phyloP scores from a whole-genome alignment of 148 eudicot species.

The Rhododendron williamsianum region DNA sequence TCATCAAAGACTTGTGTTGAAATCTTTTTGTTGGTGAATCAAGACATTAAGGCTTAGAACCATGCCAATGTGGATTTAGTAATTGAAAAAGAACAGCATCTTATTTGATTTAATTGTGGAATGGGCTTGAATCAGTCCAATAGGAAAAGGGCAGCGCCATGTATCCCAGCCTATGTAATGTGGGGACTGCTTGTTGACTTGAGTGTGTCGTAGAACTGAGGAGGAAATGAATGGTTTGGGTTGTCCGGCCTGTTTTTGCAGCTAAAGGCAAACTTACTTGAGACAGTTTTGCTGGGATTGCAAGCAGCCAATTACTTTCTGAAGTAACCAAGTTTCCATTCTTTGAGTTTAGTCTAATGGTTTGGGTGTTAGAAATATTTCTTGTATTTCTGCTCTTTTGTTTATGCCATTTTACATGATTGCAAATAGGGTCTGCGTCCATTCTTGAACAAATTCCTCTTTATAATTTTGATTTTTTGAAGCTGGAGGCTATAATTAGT shows the following conservation, averaged over 20 bases:
- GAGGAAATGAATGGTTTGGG: not conserved
- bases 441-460: not conserved
- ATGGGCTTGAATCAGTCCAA: not conserved
- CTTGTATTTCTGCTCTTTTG: not conserved
- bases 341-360: not conserved
- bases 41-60: not conserved
- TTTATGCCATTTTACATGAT: not conserved
- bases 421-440: not conserved
- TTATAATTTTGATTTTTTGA: not conserved
- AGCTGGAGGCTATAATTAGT: not conserved
- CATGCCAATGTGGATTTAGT: not conserved
- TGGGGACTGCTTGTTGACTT: not conserved
- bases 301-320: not conserved
- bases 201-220: not conserved
- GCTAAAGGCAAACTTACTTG: not conserved
- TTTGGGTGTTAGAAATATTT: not conserved
- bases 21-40: not conserved
- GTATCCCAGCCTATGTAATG: not conserved
- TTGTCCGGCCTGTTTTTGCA: not conserved
- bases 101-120: not conserved
- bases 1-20: not conserved
- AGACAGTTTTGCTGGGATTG: not conserved
- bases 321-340: not conserved
- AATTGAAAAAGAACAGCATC: not conserved
- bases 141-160: not conserved